Base-by-base conservation (phyloP, 1,284 basidiomycete species). In the Marasmius fiardii region DNA sequence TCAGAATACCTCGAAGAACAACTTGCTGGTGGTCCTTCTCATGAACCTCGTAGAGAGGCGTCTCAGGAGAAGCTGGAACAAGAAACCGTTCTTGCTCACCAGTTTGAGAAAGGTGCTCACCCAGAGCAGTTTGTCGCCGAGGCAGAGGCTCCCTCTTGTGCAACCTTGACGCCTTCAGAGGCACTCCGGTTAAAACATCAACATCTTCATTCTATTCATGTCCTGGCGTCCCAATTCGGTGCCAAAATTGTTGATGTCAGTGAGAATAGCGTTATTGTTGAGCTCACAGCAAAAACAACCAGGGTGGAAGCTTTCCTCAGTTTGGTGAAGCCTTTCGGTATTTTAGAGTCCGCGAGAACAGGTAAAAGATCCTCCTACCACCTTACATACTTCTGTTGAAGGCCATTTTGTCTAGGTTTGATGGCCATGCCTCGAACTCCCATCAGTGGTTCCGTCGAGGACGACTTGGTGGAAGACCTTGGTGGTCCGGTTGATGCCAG, bases 361-460 rank as follows among this genome's bases (percentile, higher is more conserved):
- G 95, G 95, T 93, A 61, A 59, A n/a, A n/a, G n/a, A 82, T 77
- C 0, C 3, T 52, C 49, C 54, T 48, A 33, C 58, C 52, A 18
- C 20, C 28, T 34, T 52, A 10, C 57, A 21, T 31, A 21, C 44
- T 23, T 43, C 1, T 41, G 39, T 41, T 33, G 21, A 14, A 14
- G n/a, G 20, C 28, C n/a, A 54, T 35, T 45, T 26, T 54, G 53
- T 54, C 48, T 52, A 95, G 93, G 93, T 69, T 76, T 93, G 48
- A 98, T 98, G 95, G 93, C 92, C 23, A 95, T 98, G 87, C 95
- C 95, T 8, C 85, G 95, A 60, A 95, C 94, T 26, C 95, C 95
- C 2, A 90, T 97, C 65, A 76, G 82, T 26, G 70, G 78, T 37
- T 75, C 79, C 7, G 88, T 92, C 48, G 89, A 91, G 8, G 72